Evolutionary conservation across 179 eudicot species (phyloP).

Genomic region (Beta macrorhiza): DNA sequence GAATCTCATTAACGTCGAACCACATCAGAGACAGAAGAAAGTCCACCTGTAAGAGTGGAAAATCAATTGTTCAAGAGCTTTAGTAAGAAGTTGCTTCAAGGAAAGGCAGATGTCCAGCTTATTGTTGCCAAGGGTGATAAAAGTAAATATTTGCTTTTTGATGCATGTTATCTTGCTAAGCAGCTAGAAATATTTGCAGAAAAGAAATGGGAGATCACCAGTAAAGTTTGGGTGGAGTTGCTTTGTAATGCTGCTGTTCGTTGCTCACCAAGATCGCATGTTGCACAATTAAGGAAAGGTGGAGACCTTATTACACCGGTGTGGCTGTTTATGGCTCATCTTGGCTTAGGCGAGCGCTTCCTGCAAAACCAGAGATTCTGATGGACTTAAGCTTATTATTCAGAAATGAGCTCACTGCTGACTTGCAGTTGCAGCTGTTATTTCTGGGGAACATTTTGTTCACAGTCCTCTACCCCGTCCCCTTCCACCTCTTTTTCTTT

Average conservation of each 20-base stretch:
- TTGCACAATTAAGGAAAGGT: constrained; percentile 9
- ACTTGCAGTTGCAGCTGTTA: no score
- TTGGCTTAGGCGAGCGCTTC: constrained; percentile 20
- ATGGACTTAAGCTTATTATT: background rate
- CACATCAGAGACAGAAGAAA: background rate
- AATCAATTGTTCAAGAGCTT: background rate
- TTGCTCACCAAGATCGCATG: constrained; percentile 1
- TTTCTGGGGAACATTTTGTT: no score
- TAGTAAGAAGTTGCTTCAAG: background rate
- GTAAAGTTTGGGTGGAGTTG: constrained; percentile 20
- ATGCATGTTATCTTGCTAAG: constrained; percentile 15
- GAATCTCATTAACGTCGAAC: background rate
- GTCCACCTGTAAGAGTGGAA: background rate
- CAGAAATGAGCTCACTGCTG: background rate
- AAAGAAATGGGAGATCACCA: constrained; percentile 11
- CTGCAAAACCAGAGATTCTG: constrained; percentile 10
- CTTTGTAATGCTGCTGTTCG: constrained; percentile 9
- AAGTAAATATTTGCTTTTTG: constrained; percentile 18
- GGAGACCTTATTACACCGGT: constrained; percentile 16
- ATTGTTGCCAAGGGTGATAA: constrained; percentile 22
- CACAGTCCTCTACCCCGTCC: no score
- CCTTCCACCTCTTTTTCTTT: no score
- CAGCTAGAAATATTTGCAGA: constrained; percentile 10
- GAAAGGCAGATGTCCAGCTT: background rate
- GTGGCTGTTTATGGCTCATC: constrained; percentile 11